A percentile compares a stretch with the other conserved stretches of the same genome.
Evolutionary conservation across 2,329 filamentous ascomycete species (phyloP).

Genomic region (Apiospora malaysiana): DNA sequence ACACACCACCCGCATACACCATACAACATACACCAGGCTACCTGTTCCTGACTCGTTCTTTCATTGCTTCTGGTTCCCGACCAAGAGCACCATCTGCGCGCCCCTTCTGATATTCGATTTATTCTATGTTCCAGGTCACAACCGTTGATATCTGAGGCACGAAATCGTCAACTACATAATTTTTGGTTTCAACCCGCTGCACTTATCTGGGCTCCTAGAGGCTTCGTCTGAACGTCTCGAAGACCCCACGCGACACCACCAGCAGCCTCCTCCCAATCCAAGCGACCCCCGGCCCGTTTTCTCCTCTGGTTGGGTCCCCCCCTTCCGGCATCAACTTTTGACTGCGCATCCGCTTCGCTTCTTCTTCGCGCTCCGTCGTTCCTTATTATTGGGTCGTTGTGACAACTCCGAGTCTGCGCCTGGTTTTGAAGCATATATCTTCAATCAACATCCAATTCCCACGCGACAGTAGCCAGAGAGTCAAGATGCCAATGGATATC

Average conservation of each 20-base stretch:
- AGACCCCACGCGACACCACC: conserved; percentile 7
- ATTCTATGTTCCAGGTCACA: conserved; percentile 10
- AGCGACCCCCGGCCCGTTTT: not conserved
- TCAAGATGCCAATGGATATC: conserved; percentile 60
- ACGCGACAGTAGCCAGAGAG: conserved; percentile 11
- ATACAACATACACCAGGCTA: not conserved
- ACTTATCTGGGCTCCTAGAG: not conserved
- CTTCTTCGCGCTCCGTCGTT: conserved; percentile 7
- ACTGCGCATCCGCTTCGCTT: conserved; percentile 6
- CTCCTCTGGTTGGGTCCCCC: not conserved
- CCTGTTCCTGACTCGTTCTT: not conserved
- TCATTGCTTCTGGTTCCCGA: not conserved
- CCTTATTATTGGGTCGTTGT: not conserved
- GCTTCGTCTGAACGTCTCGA: conserved; percentile 11
- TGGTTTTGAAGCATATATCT: conserved; percentile 1
- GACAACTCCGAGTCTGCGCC: conserved; percentile 5
- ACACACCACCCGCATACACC: conserved; percentile 9
- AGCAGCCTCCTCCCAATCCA: not conserved
- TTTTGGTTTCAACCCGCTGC: not conserved
- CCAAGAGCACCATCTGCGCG: not conserved
- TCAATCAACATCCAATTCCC: not conserved
- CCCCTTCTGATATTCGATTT: conserved; percentile 8
- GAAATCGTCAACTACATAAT: not conserved
- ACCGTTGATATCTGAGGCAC: not conserved
- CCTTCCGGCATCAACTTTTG: conserved; percentile 1